Evolutionary conservation across 352 stramenopile genomes (phyloP).

Genomic region (Pythium oligandrum): DNA sequence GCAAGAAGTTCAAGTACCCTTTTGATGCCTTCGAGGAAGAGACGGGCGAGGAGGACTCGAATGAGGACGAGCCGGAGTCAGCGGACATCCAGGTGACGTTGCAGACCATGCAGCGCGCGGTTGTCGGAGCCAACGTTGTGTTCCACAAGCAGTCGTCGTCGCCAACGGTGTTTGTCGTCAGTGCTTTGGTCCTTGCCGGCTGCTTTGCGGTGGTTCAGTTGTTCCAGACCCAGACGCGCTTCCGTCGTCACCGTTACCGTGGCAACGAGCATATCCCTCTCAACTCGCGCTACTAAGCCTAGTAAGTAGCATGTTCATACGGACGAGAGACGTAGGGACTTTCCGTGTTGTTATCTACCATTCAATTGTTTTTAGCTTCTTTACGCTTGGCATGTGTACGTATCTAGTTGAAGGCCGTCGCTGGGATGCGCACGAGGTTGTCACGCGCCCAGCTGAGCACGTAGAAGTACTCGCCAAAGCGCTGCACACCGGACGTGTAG

Average conservation of each 20-base stretch:
- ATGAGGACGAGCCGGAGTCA: background rate
- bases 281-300: no score
- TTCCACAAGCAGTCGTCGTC: background rate
- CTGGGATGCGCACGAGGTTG: constrained; percentile 40
- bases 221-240: background rate
- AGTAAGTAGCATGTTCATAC: no score
- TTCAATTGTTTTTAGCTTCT: background rate
- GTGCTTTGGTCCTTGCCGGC: background rate
- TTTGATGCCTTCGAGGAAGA: constrained; percentile 43
- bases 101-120: background rate
- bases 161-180: background rate
- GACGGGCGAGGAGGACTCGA: constrained; percentile 15
- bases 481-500: constrained; percentile 33
- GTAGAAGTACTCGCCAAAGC: constrained; percentile 52
- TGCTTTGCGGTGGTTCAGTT: background rate
- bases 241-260: background rate
- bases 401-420: constrained; percentile 6
- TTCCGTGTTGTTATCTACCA: background rate
- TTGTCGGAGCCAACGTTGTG: background rate
- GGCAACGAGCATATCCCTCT: background rate
- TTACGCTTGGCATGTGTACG: background rate
- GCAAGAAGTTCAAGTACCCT: constrained; percentile 45
- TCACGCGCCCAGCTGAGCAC: constrained; percentile 38
- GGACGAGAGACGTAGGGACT: no score
- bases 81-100: background rate